These are phyloP conservation scores for Schizopora paradoxa DNA, from an alignment of 1,284 basidiomycete species.

Conservation along the genomic window DNA sequence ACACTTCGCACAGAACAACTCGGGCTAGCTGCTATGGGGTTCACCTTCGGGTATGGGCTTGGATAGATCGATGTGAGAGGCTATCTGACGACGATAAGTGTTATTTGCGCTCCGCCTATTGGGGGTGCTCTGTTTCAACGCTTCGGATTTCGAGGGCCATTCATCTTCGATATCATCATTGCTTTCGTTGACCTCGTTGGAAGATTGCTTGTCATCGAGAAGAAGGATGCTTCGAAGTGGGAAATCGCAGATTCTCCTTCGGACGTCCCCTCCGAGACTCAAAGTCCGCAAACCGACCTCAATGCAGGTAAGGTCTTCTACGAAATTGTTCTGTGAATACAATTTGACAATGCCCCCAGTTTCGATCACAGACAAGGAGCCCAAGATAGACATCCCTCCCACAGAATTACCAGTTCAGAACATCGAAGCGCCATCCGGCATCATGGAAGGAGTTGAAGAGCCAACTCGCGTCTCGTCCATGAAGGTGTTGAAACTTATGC, in stretches of 20 bases:
- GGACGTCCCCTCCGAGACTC: too few relatives aligned
- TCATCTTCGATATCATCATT: conserved; percentile 62
- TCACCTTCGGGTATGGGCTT: conserved; percentile 53
- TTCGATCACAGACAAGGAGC: too few relatives aligned
- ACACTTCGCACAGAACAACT: conserved; percentile 47
- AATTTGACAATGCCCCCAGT: too few relatives aligned
- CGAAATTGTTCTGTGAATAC: not conserved
- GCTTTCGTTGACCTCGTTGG: conserved; percentile 58
- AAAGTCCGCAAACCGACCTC: not conserved
- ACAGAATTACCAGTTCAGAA: not conserved
- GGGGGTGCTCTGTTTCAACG: conserved; percentile 61
- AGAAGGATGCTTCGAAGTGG: conserved; percentile 49
- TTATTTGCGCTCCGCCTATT: conserved; percentile 49
- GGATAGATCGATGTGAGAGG: conserved; percentile 17
- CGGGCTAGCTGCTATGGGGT: conserved; percentile 66
- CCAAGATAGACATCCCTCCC: not conserved
- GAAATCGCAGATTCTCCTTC: conserved; percentile 24
- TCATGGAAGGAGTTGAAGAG: not conserved
- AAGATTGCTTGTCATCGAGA: conserved; percentile 59
- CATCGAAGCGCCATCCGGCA: not conserved
- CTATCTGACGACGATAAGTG: conserved; percentile 12
- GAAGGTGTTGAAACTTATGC: conserved; percentile 22
- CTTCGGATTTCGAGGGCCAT: conserved; percentile 71
- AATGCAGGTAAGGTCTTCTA: not conserved
- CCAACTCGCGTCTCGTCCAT: not conserved